Evolutionary conservation across 176 grass and related monocot genomes (phyloP), one percentile per base, ranked within the genome.

Genomic region (Poa annua): DNA sequence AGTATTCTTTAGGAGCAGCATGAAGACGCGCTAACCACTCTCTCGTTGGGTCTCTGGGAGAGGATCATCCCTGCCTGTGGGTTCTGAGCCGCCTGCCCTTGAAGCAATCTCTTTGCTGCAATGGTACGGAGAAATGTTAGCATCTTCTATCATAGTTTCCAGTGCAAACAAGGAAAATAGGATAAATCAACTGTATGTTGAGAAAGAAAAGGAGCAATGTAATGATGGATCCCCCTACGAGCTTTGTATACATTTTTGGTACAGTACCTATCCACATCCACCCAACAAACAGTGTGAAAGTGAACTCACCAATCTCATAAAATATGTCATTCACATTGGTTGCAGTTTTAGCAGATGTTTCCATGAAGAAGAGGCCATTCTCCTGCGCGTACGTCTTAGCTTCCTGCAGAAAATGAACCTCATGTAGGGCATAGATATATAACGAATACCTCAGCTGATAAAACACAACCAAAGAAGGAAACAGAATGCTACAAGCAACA

Each of bases 271-370:
- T 60, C 52, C 2, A 42, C 22, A 36, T 60, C 51, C 3, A 41
- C 21, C 26, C 51, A 69, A 56, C 21, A 51, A 54, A 68, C 81
- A 63, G 60, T 45, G 83, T 8, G 44, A 42, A 91, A 74, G 47
- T 67, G 39, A 53, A 84, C 89, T 84, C 78, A 97, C 94, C 94
- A 17, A 97, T 97, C 83, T 97, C 91, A 86, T 97, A 94, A 77
- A 97, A 97, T 74, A 94, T 81, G 70, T 97, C 94, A 79, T 93
- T 97, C 76, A 97, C 94, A 88, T 94, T 97, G 65, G 76, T 91
- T 85, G 94, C 91, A 68, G 87, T 97, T 91, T 97, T 97, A 47
- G 94, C 94, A 91, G 94, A 97, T 53, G 94, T 91, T 87, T 97
- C 94, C 89, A 97, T 91, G 82, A 97, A 97, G 76, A 97, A 94